phyloP scores from a whole-genome alignment of 805 yeast species.

The Blastobotrys muscicola region DNA sequence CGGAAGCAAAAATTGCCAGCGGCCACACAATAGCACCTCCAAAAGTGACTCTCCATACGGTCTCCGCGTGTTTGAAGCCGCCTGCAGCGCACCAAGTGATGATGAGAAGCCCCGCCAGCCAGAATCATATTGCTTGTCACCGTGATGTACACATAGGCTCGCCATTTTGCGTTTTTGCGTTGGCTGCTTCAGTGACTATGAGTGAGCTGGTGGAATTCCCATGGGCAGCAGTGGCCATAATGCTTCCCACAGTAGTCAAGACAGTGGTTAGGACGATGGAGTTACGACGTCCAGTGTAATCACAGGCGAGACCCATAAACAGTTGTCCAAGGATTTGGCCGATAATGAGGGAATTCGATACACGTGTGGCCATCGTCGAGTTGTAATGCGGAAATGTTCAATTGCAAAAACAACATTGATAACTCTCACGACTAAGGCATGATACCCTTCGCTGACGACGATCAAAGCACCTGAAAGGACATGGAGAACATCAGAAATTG shows the following conservation, averaged over 20 bases:
- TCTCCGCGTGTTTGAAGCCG: too few species aligned
- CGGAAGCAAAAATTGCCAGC: conserved; percentile 65
- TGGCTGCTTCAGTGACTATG: conserved; percentile 10
- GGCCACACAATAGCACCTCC: conserved; percentile 88
- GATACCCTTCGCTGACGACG: too few species aligned
- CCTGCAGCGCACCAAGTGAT: conserved; percentile 7
- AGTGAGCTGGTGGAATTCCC: conserved; percentile 45
- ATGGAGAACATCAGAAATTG: too few species aligned
- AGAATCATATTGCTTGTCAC: conserved; percentile 79
- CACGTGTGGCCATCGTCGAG: conserved; percentile 3
- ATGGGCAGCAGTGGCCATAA: conserved; percentile 61
- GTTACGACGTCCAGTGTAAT: conserved; percentile 15
- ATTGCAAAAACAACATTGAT: too few species aligned
- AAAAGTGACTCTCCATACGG: conserved; percentile 82
- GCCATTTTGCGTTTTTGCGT: conserved; percentile 3
- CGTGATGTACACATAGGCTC: conserved; percentile 32
- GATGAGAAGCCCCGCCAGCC: conserved; percentile 63
- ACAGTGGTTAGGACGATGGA: conserved; percentile 58
- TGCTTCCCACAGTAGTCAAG: conserved; percentile 53
- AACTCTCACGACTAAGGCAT: too few species aligned
- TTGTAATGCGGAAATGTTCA: too few species aligned
- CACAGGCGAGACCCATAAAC: conserved; percentile 9
- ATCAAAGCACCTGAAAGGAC: too few species aligned
- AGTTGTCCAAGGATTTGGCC: conserved; percentile 12
- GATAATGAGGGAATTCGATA: conserved; percentile 10